Percentiles rank a stretch among this genome's conserved stretches.
Conservation (phyloP, 257 asterid species). For the Nicotiana tabacum region DNA sequence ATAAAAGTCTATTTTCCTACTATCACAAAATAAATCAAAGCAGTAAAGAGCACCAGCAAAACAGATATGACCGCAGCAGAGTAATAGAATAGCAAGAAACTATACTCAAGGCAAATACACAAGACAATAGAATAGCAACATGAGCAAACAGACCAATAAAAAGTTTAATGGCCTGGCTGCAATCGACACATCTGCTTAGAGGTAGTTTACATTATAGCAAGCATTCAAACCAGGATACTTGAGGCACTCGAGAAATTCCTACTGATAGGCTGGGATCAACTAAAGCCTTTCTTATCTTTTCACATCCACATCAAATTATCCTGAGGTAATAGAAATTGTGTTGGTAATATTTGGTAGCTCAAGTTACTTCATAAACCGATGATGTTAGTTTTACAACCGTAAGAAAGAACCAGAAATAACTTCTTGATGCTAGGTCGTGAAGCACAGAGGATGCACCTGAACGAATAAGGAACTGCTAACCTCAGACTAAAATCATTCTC, state of each 20-base stretch:
- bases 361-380: not conserved
- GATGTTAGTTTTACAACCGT: not conserved
- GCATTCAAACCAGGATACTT: not conserved
- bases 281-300: not conserved
- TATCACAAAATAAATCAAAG: not conserved
- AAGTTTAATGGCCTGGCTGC: not conserved
- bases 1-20: not conserved
- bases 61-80: not conserved
- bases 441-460: not conserved
- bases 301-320: not conserved
- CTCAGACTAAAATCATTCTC: not conserved
- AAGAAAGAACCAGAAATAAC: not conserved
- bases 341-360: not conserved
- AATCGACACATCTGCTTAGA: not conserved
- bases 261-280: not conserved
- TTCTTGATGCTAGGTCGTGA: not conserved
- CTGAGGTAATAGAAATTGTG: not conserved
- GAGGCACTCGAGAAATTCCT: not conserved
- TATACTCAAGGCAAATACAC: not conserved
- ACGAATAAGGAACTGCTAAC: not conserved
- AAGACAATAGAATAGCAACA: not conserved
- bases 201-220: not conserved
- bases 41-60: not conserved
- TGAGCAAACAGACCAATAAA: not conserved
- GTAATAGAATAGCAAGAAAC: not conserved